A percentile compares a stretch with the other conserved stretches of the same genome.
Evolutionary conservation across 169 alveolate genomes (phyloP).

Genomic region (Plasmodium adleri): DNA sequence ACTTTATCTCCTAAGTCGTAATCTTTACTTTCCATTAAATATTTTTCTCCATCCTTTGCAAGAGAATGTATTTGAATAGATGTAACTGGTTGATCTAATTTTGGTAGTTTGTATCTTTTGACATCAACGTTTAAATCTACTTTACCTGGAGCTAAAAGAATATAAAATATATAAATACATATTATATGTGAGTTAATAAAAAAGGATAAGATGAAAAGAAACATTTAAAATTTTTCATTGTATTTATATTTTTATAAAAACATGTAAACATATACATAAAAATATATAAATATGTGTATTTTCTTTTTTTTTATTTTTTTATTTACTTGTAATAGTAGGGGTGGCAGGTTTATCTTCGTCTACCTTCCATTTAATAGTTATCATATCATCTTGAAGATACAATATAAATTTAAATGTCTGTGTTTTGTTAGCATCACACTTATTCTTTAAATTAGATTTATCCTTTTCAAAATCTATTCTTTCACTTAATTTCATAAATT

Average conservation of each 20-base stretch:
- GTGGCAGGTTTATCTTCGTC: neutral
- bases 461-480: too few species aligned
- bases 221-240: too few species aligned
- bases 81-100: slow-evolving; percentile 34
- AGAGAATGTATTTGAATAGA: slow-evolving; percentile 51
- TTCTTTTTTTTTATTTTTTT: neutral
- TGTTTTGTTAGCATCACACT: neutral
- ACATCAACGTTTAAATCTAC: slow-evolving; percentile 7
- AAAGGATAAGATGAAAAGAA: neutral
- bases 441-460: neutral
- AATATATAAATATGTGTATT: too few species aligned
- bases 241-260: too few species aligned
- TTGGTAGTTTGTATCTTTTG: slow-evolving; percentile 22
- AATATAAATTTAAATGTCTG: neutral
- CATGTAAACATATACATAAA: too few species aligned
- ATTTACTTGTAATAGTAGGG: neutral
- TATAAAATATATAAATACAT: neutral
- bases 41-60: neutral
- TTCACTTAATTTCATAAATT: neutral
- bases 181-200: neutral
- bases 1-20: slow-evolving; percentile 4
- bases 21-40: slow-evolving; percentile 21
- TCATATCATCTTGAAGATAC: neutral
- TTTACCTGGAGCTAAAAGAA: neutral
- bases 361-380: slow-evolving; percentile 14